Evolutionary conservation across 169 alveolate genomes (phyloP).

Genomic region (Ophryocystis elektroscirrha): DNA sequence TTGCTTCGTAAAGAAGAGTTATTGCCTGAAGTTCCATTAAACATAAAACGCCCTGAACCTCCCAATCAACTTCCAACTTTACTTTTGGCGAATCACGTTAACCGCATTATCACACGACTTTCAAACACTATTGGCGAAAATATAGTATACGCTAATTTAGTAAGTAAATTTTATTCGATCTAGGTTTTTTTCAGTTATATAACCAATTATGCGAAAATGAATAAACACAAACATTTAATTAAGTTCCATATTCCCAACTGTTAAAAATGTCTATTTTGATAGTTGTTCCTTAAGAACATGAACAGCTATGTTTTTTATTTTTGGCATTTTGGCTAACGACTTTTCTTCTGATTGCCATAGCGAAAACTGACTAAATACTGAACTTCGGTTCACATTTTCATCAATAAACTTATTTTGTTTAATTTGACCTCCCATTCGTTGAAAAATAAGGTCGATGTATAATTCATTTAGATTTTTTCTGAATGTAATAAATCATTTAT

Average conservation of each 20-base stretch:
- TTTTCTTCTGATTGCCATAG: no score
- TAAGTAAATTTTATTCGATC: neutral
- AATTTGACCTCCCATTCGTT: no score
- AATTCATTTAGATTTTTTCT: no score
- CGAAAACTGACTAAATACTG: no score
- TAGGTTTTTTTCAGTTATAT: neutral
- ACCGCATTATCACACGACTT: neutral
- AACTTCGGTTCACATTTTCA: no score
- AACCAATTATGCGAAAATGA: neutral
- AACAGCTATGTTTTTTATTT: no score
- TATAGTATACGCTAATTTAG: neutral
- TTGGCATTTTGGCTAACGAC: no score
- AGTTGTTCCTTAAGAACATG: neutral
- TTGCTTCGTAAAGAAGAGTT: slow-evolving; percentile 47
- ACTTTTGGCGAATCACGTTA: slow-evolving; percentile 26
- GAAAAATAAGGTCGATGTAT: no score
- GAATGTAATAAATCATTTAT: no score
- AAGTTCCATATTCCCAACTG: neutral
- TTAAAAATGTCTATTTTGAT: neutral
- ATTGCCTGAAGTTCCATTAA: slow-evolving; percentile 35
- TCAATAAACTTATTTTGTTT: no score
- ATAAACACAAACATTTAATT: neutral
- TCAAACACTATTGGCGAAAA: neutral
- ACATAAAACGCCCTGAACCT: slow-evolving; percentile 21
- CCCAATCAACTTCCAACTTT: slow-evolving; percentile 31